These are phyloP conservation scores for Parmelia sp. DNA, from an alignment of 495 filamentous ascomycete genomes.

Conservation along the genomic window DNA sequence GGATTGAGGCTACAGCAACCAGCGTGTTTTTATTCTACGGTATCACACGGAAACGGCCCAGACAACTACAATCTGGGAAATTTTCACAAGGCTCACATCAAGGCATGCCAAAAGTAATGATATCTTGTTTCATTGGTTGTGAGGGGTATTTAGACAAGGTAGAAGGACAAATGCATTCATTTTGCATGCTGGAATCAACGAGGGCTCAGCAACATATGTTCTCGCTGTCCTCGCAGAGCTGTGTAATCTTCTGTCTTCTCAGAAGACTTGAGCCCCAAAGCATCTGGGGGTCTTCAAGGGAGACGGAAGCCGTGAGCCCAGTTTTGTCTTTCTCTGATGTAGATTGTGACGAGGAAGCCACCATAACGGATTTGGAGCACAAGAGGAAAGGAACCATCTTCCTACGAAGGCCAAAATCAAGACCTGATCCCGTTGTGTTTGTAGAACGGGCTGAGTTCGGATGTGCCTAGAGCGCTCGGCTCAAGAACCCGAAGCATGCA, in stretches of 20 bases:
- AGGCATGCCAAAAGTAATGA: neutral
- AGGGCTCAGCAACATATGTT: neutral
- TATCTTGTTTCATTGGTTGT: conserved; percentile 4
- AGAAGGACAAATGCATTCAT: conserved; percentile 5
- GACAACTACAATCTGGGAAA: neutral
- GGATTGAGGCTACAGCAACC: neutral
- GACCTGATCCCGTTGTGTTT: neutral
- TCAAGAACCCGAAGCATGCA: neutral
- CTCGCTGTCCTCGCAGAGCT: neutral
- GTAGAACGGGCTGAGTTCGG: neutral
- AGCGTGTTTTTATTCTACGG: neutral
- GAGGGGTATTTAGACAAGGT: conserved; percentile 8
- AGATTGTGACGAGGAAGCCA: neutral
- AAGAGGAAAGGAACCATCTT: neutral
- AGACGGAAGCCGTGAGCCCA: neutral
- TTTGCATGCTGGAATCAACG: conserved; percentile 5
- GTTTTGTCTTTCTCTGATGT: neutral
- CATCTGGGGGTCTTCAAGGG: no score
- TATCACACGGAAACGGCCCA: neutral
- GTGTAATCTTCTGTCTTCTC: neutral
- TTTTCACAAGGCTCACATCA: neutral
- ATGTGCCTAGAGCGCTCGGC: neutral
- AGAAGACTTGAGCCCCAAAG: neutral
- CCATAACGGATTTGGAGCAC: neutral
- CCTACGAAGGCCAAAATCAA: neutral